Evolutionary conservation across 2,329 filamentous ascomycete genomes (phyloP), one percentile per base, ranked within the genome.

Genomic region (Cyanodermella asteris): DNA sequence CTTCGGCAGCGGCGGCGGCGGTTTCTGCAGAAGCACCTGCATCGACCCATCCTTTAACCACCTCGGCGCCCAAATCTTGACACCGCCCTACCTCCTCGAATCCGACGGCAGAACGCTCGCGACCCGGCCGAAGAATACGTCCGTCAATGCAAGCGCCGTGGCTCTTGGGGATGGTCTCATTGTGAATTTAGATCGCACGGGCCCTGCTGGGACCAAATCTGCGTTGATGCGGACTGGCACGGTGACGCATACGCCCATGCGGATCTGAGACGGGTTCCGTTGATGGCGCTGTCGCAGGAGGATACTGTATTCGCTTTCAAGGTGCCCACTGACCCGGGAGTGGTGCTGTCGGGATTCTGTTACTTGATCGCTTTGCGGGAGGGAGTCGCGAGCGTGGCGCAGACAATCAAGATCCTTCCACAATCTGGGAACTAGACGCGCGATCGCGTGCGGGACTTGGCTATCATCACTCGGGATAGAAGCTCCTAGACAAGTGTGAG

Each of bases 191-290:
- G n/a, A n/a, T n/a, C n/a, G 52, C 2, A 46, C 44, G 5, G 27
- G 39, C n/a, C 26, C 30, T 6, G 31, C 35, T 3, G 37, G 41
- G 1, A 32, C 37, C 7, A 43, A 37, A 1, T 51, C 53, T 19
- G 46, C 53, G 0, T 38, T 67, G 10, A 38, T 68, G 12, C 48
- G 63, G 4, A 48, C 53, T 19, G 56, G 60, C 2, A 52, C 47
- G 3, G 44, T 46, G 4, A 67, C 64, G 0, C 62, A 67, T 38
- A 54, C 59, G 51, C 66, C 20, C 60, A 69, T 34, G 66, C 55
- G 0, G 64, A 69, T 39, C 61, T 67, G 45, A 42, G 64, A 13
- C 52, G 62, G 6, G 46, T 67, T 21, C 46, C 55, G 10, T 38
- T 64, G 9, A 44, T 38, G 16, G 28, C 26, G 24, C 33, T 7